These are phyloP conservation scores for Aspergillus pseudoterreus DNA, from an alignment of 2,329 filamentous ascomycete species.

Conservation along the genomic window DNA sequence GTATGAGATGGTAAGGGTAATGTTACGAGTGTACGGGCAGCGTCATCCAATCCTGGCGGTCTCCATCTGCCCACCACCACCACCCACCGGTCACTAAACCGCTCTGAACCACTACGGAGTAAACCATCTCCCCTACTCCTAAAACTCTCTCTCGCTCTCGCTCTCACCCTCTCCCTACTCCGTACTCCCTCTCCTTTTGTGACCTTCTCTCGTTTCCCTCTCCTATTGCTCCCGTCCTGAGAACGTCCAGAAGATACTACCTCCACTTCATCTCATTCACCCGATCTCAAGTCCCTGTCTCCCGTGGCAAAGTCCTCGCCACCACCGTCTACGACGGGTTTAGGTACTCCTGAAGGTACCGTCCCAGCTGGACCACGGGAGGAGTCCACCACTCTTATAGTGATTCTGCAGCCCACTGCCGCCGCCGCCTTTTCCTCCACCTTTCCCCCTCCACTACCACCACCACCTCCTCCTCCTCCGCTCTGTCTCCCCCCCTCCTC, in stretches of 20 bases:
- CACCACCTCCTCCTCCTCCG: not conserved
- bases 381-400: not conserved
- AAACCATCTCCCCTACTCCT: not conserved
- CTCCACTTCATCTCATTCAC: not conserved
- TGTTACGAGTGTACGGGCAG: too few relatives aligned
- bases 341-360: not conserved
- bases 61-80: not conserved
- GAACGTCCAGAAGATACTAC: not conserved
- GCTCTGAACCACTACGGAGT: too few relatives aligned
- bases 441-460: not conserved
- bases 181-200: not conserved
- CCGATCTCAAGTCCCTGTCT: not conserved
- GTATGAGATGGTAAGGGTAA: too few relatives aligned
- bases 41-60: too few relatives aligned
- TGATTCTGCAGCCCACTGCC: not conserved
- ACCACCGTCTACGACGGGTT: not conserved
- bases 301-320: not conserved
- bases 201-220: not conserved
- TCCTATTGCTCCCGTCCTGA: not conserved
- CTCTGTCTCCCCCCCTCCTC: not conserved
- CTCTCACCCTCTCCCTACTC: conserved; percentile 1
- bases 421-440: not conserved
- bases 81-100: not conserved
- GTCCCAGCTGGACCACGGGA: not conserved
- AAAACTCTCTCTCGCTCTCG: not conserved